Conservation (phyloP, 139 green algal genomes). For the Axilococcus clingmanii region DNA sequence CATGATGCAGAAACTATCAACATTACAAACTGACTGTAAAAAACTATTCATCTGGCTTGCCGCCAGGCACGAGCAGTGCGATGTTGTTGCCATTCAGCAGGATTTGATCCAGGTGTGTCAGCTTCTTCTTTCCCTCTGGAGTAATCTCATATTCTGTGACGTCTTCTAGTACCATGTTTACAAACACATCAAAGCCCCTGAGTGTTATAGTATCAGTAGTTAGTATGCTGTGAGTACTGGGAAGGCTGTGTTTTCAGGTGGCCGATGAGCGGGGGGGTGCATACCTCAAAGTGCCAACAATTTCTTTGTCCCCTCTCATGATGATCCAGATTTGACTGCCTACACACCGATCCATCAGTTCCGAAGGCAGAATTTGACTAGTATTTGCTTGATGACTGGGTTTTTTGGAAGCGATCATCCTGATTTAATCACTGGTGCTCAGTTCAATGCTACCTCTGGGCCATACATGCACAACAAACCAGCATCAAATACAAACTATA, state of each 20-base stretch:
- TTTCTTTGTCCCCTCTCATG: slow-evolving; percentile 90
- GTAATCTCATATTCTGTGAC: slow-evolving; percentile 90
- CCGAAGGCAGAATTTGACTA: slow-evolving; percentile 74
- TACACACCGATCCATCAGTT: slow-evolving; percentile 93
- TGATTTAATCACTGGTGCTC: too few species aligned
- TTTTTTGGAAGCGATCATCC: slow-evolving; percentile 53
- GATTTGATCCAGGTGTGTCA: slow-evolving; percentile 86
- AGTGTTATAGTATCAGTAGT: too few species aligned
- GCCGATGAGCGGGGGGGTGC: too few species aligned
- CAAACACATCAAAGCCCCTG: slow-evolving; percentile 94
- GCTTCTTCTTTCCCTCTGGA: slow-evolving; percentile 55
- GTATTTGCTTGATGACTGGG: slow-evolving; percentile 54
- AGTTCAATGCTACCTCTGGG: too few species aligned
- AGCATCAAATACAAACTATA: too few species aligned
- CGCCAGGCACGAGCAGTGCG: slow-evolving; percentile 81
- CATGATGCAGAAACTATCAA: neutral
- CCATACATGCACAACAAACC: too few species aligned
- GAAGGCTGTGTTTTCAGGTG: neutral
- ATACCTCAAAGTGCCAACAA: slow-evolving; percentile 42
- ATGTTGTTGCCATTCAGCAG: slow-evolving; percentile 98
- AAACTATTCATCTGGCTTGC: slow-evolving; percentile 48
- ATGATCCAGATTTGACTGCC: slow-evolving; percentile 91
- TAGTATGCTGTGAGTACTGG: neutral
- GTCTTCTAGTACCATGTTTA: slow-evolving; percentile 99
- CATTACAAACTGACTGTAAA: neutral